phyloP scores from a whole-genome alignment of 345 rosid species.

The Pseudoturritis turrita region DNA sequence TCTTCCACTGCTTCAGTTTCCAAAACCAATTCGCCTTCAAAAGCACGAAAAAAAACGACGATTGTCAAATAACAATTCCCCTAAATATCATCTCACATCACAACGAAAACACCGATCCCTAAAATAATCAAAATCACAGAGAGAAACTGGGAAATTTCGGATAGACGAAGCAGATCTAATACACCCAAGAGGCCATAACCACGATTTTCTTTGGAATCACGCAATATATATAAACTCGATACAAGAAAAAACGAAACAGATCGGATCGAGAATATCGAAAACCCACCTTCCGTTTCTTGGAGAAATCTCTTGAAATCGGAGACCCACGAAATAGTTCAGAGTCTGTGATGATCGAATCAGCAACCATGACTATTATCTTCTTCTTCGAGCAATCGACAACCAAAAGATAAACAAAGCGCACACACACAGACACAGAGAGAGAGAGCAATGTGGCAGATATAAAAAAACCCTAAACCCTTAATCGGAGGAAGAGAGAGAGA shows the following conservation, averaged over 20 bases:
- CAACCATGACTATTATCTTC: conserved; percentile 33
- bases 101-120: background rate
- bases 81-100: background rate
- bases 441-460: background rate
- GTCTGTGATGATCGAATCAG: conserved; percentile 32
- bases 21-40: conserved; percentile 33
- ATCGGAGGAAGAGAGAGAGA: conserved; percentile 16
- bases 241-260: background rate
- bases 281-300: conserved; percentile 35
- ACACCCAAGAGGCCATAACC: background rate
- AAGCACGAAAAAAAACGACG: background rate
- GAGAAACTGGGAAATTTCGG: background rate
- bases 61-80: background rate
- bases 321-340: conserved; percentile 16
- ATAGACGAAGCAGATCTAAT: background rate
- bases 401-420: background rate
- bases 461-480: conserved; percentile 46
- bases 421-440: background rate
- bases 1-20: conserved; percentile 41
- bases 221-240: background rate
- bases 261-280: background rate
- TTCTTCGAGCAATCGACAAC: background rate
- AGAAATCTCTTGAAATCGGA: conserved; percentile 26
- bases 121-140: background rate
- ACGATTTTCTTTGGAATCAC: conserved; percentile 4